Evolutionary conservation across 1,284 basidiomycete species (phyloP), one percentile per base, ranked within the genome.

Genomic region (Sporisorium reilianum): DNA sequence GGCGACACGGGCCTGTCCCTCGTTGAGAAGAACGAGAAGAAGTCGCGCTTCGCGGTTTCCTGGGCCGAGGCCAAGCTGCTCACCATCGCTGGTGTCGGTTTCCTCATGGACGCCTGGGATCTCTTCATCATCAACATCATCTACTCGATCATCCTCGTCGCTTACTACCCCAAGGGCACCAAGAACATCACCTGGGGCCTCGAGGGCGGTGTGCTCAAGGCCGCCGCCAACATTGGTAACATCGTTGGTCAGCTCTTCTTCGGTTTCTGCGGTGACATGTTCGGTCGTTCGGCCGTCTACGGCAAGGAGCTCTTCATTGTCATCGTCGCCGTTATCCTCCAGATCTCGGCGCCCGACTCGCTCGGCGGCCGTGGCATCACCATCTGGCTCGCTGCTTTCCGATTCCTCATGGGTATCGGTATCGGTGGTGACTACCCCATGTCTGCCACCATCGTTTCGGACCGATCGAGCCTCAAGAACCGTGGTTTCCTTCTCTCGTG

Each of bases 381-480:
- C 56, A 70, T 73, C 68, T 82, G 79, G 79, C 80, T 82, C 53
- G 57, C 77, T 49, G 77, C 36, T 50, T 78, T 79, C 75, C 77
- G 80, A 55, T 58, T 82, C 64, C 23, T 82, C 55, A 80, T 82
- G 78, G 80, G 80, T 45, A 80, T 81, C 48, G 83, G 81, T 23
- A 91, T 93, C 6, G 92, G 92, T 30, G 93, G 92, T 44, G 92
- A 94, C 85, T 93, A 93, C 82, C 92, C 92, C 14, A 91, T 93
- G 90, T 88, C 87, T 0, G 86, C 88, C 36, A 85, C 79, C 42
- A 70, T 82, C 38, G 80, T 82, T 51, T 75, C 80, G 30, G 80
- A 82, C 68, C 79, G 80, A 41, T 61, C 77, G 25, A 58, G 69
- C 60, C 57, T 77, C 60, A 73, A 71, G 61, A 80, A 80, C 69